Evolutionary conservation across 352 stramenopile species (phyloP), one percentile per base, ranked within the genome.

Genomic region (Globisporangium megalacanthum): DNA sequence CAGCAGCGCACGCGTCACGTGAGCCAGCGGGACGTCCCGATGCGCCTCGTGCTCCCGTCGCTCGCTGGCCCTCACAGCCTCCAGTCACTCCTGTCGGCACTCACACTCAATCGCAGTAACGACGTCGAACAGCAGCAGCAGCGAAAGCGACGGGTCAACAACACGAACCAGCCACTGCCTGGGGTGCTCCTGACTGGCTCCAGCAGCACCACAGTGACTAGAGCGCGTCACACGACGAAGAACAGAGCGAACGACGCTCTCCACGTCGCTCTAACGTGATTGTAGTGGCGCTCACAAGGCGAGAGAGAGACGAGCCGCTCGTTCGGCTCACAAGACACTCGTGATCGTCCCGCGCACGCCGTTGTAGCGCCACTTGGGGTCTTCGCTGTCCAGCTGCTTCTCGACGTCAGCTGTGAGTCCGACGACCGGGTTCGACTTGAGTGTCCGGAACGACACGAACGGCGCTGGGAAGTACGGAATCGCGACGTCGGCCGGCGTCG

Each of bases 401-500:
- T 88, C 78, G 9, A 77, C 48, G 13, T 75, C 69, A 0, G 51
- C 62, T 14, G 67, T 54, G 46, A 92, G 78, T 0, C 79, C 79
- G 5, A 87, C 78, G 8, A 83, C 76, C 31, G 75, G 73, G 49
- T 84, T 83, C 53, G 78, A 88, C 65, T 92, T 92, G 19, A 92
- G 55, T 29, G 77, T 90, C 20, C 79, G 75, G 52, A 92, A 75
- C 19, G 74, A 71, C 25, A 92, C 79, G 53, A 90, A 85, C 0
- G 80, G 62, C 15, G 70, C 61, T 4, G 79, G 75, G 47, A 89
- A 92, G 61, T 88, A 96, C 29, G 81, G 68, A 14, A 92, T 68
- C 4, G 97, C 89, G 33, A 96, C 70, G 20, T 84, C 59, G 50
- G 98, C 88, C 0, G 84, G 81, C 14, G 77, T 94, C 15, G 82